These are phyloP conservation scores for Ganoderma resinaceum DNA, from an alignment of 1,284 basidiomycete species.

Conservation along the genomic window DNA sequence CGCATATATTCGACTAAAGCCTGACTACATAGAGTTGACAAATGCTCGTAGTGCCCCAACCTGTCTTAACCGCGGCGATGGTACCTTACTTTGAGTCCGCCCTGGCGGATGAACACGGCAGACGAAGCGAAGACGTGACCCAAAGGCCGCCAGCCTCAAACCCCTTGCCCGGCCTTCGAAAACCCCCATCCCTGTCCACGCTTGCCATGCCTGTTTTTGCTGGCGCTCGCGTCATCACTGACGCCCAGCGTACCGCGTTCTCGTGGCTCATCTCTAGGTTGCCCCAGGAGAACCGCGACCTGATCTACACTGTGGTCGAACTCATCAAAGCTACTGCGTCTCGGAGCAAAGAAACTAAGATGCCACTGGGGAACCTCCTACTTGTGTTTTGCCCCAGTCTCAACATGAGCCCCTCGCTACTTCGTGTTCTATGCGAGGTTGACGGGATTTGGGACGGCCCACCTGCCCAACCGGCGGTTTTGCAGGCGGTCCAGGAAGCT, in stretches of 20 bases:
- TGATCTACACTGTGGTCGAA: constrained; percentile 75
- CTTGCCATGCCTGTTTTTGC: constrained; percentile 72
- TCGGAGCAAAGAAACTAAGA: constrained; percentile 74
- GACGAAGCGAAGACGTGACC: constrained; percentile 15
- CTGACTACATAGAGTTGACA: constrained; percentile 12
- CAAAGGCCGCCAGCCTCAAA: constrained; percentile 44
- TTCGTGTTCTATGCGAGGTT: constrained; percentile 77
- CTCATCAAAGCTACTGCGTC: constrained; percentile 73
- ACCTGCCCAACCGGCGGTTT: constrained; percentile 11
- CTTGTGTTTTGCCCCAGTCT: constrained; percentile 84
- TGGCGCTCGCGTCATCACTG: constrained; percentile 64
- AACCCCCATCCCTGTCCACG: constrained; percentile 80
- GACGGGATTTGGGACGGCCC: constrained; percentile 65
- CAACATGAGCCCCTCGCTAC: constrained; percentile 77
- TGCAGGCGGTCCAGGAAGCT: constrained; percentile 5
- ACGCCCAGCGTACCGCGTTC: constrained; percentile 57
- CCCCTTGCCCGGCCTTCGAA: constrained; percentile 55
- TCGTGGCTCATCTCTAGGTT: constrained; percentile 67
- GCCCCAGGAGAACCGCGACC: constrained; percentile 75
- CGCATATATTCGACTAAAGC: constrained; percentile 16
- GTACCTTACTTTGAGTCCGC: constrained; percentile 80
- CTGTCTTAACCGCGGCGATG: constrained; percentile 76
- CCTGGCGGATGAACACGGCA: constrained; percentile 59
- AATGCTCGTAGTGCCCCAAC: constrained; percentile 72
- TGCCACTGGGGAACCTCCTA: constrained; percentile 84